Evolutionary conservation across 768 basidiomycete genomes (phyloP).

Genomic region (Agaricus subrufescens): DNA sequence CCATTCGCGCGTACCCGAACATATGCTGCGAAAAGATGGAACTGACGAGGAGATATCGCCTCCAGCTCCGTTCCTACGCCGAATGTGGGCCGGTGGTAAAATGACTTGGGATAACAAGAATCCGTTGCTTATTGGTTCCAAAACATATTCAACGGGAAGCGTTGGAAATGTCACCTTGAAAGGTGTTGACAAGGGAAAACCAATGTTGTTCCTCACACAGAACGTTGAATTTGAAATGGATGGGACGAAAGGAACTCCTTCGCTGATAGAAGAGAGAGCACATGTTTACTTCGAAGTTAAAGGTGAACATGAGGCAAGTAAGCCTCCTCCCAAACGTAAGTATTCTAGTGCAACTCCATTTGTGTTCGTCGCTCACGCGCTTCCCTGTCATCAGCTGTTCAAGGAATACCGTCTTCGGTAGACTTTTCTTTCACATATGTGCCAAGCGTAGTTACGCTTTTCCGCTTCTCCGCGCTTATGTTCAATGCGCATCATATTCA

Average conservation of each 20-base stretch:
- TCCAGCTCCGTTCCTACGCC: constrained; percentile 63
- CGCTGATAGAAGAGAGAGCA: constrained; percentile 56
- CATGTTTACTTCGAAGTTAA: constrained; percentile 54
- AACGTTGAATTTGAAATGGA: constrained; percentile 44
- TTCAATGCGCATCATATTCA: constrained; percentile 87
- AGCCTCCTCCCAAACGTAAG: constrained; percentile 2
- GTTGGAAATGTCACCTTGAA: constrained; percentile 56
- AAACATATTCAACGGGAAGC: constrained; percentile 41
- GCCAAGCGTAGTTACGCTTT: constrained; percentile 68
- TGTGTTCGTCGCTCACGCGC: not conserved
- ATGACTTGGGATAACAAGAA: constrained; percentile 53
- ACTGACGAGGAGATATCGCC: constrained; percentile 71
- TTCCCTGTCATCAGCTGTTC: constrained; percentile 34
- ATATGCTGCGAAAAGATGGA: constrained; percentile 56
- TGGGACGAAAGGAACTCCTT: constrained; percentile 34
- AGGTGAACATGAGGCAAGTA: constrained; percentile 12
- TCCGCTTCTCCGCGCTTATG: constrained; percentile 82
- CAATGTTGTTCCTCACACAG: constrained; percentile 77
- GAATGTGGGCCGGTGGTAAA: constrained; percentile 81
- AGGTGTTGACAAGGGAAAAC: constrained; percentile 54
- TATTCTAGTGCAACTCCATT: not conserved
- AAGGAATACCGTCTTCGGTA: constrained; percentile 34
- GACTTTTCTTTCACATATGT: constrained; percentile 64
- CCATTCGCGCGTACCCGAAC: constrained; percentile 58
- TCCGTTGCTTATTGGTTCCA: constrained; percentile 50